phyloP scores from a whole-genome alignment of 2,329 filamentous ascomycete genomes.

The Venturia nashicola region DNA sequence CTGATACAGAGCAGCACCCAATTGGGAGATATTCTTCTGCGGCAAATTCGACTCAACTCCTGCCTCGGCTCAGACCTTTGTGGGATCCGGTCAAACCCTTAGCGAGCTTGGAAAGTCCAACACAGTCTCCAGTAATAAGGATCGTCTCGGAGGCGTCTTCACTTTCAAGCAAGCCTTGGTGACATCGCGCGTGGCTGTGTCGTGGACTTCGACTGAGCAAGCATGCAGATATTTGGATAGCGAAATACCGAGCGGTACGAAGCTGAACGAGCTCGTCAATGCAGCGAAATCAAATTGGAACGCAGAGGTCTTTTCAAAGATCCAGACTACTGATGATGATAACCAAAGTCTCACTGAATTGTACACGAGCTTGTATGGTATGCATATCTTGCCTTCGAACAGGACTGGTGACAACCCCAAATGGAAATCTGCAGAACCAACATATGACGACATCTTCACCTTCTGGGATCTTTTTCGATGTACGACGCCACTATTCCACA shows the following conservation, averaged over 20 bases:
- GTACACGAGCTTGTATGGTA: constrained; percentile 58
- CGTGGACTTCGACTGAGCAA: constrained; percentile 50
- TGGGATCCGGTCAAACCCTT: constrained; percentile 15
- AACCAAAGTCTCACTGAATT: constrained; percentile 45
- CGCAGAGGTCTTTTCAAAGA: constrained; percentile 47
- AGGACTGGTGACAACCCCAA: constrained; percentile 58
- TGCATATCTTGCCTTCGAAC: constrained; percentile 57
- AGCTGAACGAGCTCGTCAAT: constrained; percentile 32
- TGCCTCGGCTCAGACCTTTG: constrained; percentile 19
- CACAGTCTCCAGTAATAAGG: constrained; percentile 17
- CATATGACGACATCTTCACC: constrained; percentile 61
- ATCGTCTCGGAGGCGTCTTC: constrained; percentile 36
- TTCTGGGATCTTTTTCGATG: constrained; percentile 56
- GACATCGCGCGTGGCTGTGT: constrained; percentile 51
- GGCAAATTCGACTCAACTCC: constrained; percentile 41
- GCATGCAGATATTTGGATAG: constrained; percentile 47
- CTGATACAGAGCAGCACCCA: constrained; percentile 27
- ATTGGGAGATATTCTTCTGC: constrained; percentile 54
- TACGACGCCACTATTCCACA: constrained; percentile 50
- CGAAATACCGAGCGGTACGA: constrained; percentile 40
- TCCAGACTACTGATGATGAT: constrained; percentile 48
- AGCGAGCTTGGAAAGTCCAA: constrained; percentile 17
- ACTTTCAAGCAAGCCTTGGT: constrained; percentile 37
- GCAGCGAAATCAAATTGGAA: constrained; percentile 47
- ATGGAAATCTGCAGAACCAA: constrained; percentile 53